Evolutionary conservation across 2,329 filamentous ascomycete species (phyloP).

Genomic region (Elsinoe ampelina): DNA sequence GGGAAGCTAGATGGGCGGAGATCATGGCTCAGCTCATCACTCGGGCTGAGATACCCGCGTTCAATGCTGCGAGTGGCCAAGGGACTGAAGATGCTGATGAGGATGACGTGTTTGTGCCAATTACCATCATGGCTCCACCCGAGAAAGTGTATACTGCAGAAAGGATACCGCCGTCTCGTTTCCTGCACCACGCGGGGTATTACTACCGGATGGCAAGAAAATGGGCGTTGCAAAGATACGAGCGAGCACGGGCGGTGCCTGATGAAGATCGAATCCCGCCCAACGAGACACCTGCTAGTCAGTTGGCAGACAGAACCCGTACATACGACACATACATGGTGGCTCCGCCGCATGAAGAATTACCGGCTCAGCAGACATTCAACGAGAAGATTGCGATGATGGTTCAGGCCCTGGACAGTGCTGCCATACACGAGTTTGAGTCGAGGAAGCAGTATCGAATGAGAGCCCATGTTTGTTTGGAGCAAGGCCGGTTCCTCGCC

Average conservation of each 20-base stretch:
- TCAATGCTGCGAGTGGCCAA: slow-evolving; percentile 25
- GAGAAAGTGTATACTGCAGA: slow-evolving; percentile 46
- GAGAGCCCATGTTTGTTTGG: slow-evolving; percentile 45
- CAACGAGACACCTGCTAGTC: slow-evolving; percentile 46
- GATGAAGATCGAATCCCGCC: slow-evolving; percentile 49
- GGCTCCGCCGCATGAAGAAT: slow-evolving; percentile 49
- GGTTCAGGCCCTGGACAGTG: slow-evolving; percentile 41
- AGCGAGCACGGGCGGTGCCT: slow-evolving; percentile 46
- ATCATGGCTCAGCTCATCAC: slow-evolving; percentile 53
- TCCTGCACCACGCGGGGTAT: slow-evolving; percentile 54
- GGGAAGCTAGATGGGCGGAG: slow-evolving; percentile 67
- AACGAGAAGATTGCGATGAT: slow-evolving; percentile 45
- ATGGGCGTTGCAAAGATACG: slow-evolving; percentile 42
- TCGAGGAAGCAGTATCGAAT: slow-evolving; percentile 45
- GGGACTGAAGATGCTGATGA: slow-evolving; percentile 16
- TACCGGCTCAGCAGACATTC: slow-evolving; percentile 33
- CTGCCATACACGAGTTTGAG: slow-evolving; percentile 39
- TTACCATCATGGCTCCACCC: slow-evolving; percentile 35
- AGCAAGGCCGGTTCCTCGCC: slow-evolving; percentile 47
- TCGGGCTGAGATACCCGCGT: slow-evolving; percentile 41
- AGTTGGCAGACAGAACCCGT: slow-evolving; percentile 43
- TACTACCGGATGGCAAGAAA: slow-evolving; percentile 48
- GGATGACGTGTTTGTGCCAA: slow-evolving; percentile 11
- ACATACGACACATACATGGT: slow-evolving; percentile 54
- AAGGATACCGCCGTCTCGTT: slow-evolving; percentile 47